These are phyloP conservation scores for Tolypocladium album DNA, from an alignment of 2,329 filamentous ascomycete species.

Conservation along the genomic window DNA sequence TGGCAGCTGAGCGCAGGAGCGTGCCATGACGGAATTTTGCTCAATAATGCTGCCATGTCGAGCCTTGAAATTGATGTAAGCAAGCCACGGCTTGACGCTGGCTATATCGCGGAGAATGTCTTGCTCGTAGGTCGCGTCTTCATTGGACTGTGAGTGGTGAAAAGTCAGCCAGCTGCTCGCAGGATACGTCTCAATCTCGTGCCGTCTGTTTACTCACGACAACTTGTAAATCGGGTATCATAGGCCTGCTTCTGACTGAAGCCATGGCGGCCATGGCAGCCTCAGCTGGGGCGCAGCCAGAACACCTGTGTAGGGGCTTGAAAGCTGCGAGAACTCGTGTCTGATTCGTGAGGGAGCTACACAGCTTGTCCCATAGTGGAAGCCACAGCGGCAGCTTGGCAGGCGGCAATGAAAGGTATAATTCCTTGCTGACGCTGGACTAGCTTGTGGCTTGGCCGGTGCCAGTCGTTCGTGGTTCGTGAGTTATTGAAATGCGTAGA, in stretches of 20 bases:
- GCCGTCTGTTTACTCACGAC: conserved; percentile 27
- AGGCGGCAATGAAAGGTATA: not conserved
- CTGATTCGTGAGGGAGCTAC: not conserved
- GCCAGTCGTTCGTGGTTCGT: not conserved
- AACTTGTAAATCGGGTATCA: conserved; percentile 35
- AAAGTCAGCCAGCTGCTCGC: not conserved
- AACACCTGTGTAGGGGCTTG: conserved; percentile 2
- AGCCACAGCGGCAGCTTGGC: not conserved
- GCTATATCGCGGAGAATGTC: conserved; percentile 79
- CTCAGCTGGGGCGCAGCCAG: conserved; percentile 8
- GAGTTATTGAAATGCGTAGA: not conserved
- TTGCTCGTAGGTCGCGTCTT: conserved; percentile 93
- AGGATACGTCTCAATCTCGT: not conserved
- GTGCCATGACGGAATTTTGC: conserved; percentile 79
- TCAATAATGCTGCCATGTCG: conserved; percentile 78
- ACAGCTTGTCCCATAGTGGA: not conserved
- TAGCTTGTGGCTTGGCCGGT: not conserved
- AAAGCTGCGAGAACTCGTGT: not conserved
- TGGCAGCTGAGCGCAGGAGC: conserved; percentile 80
- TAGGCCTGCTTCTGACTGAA: conserved; percentile 20
- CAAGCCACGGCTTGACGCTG: conserved; percentile 87
- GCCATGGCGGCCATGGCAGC: not conserved
- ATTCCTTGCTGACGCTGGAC: not conserved
- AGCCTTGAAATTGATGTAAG: conserved; percentile 84
- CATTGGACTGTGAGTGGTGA: conserved; percentile 49